Evolutionary conservation across 2,329 filamentous ascomycete genomes (phyloP).

Genomic region (Fusarium chlamydosporum): DNA sequence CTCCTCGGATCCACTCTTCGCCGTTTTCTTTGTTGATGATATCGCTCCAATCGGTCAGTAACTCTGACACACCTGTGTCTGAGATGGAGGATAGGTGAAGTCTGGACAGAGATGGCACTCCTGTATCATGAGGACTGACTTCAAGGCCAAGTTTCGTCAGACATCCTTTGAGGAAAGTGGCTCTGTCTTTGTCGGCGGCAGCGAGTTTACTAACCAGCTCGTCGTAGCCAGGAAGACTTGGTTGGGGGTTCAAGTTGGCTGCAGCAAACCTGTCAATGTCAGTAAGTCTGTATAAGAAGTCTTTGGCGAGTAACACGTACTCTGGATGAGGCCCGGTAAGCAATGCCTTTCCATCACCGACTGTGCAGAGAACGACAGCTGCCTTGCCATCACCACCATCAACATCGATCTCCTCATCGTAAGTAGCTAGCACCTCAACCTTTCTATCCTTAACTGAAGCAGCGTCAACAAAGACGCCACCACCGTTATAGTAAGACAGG

Average conservation of each 20-base stretch:
- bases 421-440: constrained; percentile 86
- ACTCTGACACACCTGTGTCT: constrained; percentile 73
- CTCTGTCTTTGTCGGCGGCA: constrained; percentile 77
- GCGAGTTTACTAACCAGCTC: constrained; percentile 77
- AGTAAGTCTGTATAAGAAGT: background rate
- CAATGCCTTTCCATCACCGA: constrained; percentile 84
- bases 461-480: constrained; percentile 91
- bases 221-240: constrained; percentile 77
- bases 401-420: constrained; percentile 80
- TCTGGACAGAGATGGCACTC: constrained; percentile 83
- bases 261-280: constrained; percentile 78
- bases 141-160: constrained; percentile 85
- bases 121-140: constrained; percentile 76
- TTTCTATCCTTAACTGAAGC: constrained; percentile 71
- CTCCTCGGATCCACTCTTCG: constrained; percentile 81
- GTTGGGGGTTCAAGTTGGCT: constrained; percentile 78
- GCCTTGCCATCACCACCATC: constrained; percentile 80
- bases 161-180: constrained; percentile 83
- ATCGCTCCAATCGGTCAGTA: constrained; percentile 76
- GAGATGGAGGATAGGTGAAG: constrained; percentile 83
- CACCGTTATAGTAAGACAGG: constrained; percentile 91
- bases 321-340: constrained; percentile 94
- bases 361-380: constrained; percentile 85
- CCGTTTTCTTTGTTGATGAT: constrained; percentile 76
- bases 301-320: constrained; percentile 60